Evolutionary conservation across 108 stramenopile species (phyloP).

Genomic region (Cyclotella cryptica): DNA sequence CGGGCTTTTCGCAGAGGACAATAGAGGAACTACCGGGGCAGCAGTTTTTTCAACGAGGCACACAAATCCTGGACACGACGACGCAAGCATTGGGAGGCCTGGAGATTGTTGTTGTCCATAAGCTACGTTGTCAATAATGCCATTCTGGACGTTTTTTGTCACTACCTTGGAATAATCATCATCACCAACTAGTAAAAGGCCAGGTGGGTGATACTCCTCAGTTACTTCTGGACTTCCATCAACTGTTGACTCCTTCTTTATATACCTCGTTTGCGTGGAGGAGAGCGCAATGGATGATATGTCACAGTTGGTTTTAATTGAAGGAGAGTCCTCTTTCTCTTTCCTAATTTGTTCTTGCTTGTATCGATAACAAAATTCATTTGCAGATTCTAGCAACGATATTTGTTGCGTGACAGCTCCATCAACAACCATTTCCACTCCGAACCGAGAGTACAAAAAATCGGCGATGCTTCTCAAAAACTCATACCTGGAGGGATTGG

Average conservation of each 20-base stretch:
- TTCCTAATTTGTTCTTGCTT: conserved; percentile 29
- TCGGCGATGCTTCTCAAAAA: conserved; percentile 48
- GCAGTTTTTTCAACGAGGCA: conserved; percentile 98
- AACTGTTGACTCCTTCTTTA: conserved; percentile 22
- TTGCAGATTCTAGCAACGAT: conserved; percentile 78
- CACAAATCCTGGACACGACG: conserved; percentile 97
- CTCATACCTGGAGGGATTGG: conserved; percentile 26
- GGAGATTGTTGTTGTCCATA: conserved; percentile 11
- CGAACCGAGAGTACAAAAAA: conserved; percentile 59
- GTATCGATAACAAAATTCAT: conserved; percentile 79
- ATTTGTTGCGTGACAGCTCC: conserved; percentile 74
- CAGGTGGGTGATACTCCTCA: conserved; percentile 43
- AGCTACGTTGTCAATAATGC: background rate
- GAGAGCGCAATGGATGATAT: conserved; percentile 57
- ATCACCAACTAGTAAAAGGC: conserved; percentile 48
- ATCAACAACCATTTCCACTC: conserved; percentile 73
- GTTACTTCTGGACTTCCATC: conserved; percentile 25
- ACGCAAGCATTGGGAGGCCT: conserved; percentile 82
- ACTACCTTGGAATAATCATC: background rate
- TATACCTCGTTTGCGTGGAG: conserved; percentile 50
- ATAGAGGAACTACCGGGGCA: conserved; percentile 79
- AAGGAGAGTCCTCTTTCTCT: conserved; percentile 7
- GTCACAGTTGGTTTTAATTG: background rate
- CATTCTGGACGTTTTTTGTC: conserved; percentile 1
- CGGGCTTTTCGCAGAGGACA: conserved; percentile 86